Percentiles rank a stretch among this genome's conserved stretches.
Evolutionary conservation across 306 rosid species (phyloP).

Genomic region (Cicer chorassanicum): DNA sequence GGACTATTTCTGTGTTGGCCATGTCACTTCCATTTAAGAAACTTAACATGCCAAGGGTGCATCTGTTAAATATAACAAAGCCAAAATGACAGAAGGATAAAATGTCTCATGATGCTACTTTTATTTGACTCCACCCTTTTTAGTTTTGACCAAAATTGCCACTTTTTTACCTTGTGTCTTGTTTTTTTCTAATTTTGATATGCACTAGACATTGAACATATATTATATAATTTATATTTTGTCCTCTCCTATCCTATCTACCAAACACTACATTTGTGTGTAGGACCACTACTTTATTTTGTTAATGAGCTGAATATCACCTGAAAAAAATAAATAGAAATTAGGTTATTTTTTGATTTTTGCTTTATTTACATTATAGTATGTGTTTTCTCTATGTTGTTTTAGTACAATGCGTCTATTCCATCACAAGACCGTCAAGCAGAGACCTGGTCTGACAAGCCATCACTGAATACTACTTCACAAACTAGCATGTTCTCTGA

Average conservation of each 20-base stretch:
- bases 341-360: constrained; percentile 17
- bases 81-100: constrained; percentile 8
- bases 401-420: constrained; percentile 55
- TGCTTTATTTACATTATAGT: constrained; percentile 15
- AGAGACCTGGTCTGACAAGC: constrained; percentile 72
- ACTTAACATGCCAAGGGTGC: background rate
- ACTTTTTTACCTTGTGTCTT: background rate
- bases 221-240: background rate
- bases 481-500: constrained; percentile 57
- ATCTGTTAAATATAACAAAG: background rate
- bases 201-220: background rate
- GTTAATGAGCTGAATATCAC: constrained; percentile 6
- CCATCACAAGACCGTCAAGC: constrained; percentile 73
- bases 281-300: constrained; percentile 32
- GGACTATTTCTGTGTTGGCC: background rate
- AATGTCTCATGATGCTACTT: background rate
- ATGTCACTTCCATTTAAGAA: background rate
- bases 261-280: constrained; percentile 15
- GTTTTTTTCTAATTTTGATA: background rate
- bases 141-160: background rate
- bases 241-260: background rate
- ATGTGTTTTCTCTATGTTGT: constrained; percentile 35
- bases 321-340: constrained; percentile 24
- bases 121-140: background rate
- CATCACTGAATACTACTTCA: constrained; percentile 55